Evolutionary conservation across 2,329 filamentous ascomycete species (phyloP).

Genomic region (Cladosporium sp.): DNA sequence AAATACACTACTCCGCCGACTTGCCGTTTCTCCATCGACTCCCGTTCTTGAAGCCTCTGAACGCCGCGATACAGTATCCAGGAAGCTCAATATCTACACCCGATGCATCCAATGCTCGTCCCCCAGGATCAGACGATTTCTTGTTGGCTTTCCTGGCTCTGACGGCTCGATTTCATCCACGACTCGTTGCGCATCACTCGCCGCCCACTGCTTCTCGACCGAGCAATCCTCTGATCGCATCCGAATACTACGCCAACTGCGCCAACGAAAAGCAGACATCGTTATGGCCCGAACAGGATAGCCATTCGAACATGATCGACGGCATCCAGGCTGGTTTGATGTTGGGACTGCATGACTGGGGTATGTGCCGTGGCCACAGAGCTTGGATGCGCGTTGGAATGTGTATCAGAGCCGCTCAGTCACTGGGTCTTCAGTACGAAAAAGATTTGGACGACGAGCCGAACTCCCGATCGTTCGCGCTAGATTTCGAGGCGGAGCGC

Average conservation of each 20-base stretch:
- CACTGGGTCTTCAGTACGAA: slow-evolving; percentile 56
- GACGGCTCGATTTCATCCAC: slow-evolving; percentile 63
- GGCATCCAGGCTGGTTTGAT: slow-evolving; percentile 64
- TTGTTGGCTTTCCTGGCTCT: slow-evolving; percentile 64
- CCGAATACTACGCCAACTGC: slow-evolving; percentile 60
- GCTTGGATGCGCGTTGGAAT: slow-evolving; percentile 64
- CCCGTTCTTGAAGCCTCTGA: slow-evolving; percentile 52
- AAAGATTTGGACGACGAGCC: slow-evolving; percentile 39
- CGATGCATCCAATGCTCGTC: slow-evolving; percentile 35
- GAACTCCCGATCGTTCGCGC: slow-evolving; percentile 32
- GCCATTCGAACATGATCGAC: slow-evolving; percentile 54
- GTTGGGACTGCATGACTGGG: slow-evolving; percentile 69
- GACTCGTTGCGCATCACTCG: slow-evolving; percentile 52
- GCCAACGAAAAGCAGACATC: slow-evolving; percentile 49
- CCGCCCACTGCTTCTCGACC: slow-evolving; percentile 43
- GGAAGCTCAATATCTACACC: slow-evolving; percentile 17
- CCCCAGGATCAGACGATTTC: slow-evolving; percentile 51
- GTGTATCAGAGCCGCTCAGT: slow-evolving; percentile 56
- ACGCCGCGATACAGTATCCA: slow-evolving; percentile 25
- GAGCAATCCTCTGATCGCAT: slow-evolving; percentile 53
- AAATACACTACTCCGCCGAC: slow-evolving; percentile 66
- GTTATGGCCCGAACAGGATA: slow-evolving; percentile 34
- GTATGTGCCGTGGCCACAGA: slow-evolving; percentile 55
- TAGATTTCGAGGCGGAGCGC: slow-evolving; percentile 35
- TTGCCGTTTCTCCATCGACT: slow-evolving; percentile 66